Percentiles rank a stretch among this genome's conserved stretches.
phyloP scores from a whole-genome alignment of 2,329 filamentous ascomycete genomes.

The Pyrenophora teres region DNA sequence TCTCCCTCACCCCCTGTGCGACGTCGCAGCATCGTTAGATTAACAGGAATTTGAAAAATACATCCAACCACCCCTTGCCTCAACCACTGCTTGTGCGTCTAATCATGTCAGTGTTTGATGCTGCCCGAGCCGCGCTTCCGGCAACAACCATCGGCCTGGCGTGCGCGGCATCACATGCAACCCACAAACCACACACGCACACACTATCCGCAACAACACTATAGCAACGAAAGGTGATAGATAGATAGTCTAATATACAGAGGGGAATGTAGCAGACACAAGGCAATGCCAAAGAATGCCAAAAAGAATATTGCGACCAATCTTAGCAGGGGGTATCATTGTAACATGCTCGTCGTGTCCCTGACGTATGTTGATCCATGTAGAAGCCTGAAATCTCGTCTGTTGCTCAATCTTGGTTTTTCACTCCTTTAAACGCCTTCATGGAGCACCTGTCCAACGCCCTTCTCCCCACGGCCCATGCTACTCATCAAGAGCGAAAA shows the following conservation, averaged over 20 bases:
- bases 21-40: too few relatives aligned
- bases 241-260: conserved; percentile 10
- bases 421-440: conserved; percentile 14
- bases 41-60: too few relatives aligned
- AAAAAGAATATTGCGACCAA: conserved; percentile 8
- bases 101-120: not conserved
- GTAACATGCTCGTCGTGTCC: conserved; percentile 18
- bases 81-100: too few relatives aligned
- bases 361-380: conserved; percentile 17
- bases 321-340: conserved; percentile 19
- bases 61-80: not conserved
- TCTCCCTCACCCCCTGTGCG: not conserved
- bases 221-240: conserved; percentile 4
- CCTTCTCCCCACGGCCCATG: not conserved
- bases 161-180: not conserved
- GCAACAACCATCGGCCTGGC: not conserved
- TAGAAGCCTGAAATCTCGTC: conserved; percentile 15
- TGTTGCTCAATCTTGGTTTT: conserved; percentile 18
- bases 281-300: conserved; percentile 4
- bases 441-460: conserved; percentile 1
- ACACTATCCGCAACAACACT: not conserved
- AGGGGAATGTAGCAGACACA: conserved; percentile 2
- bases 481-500: conserved; percentile 8
- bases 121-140: not conserved
- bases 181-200: too few relatives aligned